These are phyloP conservation scores for Lasiodiplodia hormozganensis DNA, from an alignment of 2,329 filamentous ascomycete species.

Conservation along the genomic window DNA sequence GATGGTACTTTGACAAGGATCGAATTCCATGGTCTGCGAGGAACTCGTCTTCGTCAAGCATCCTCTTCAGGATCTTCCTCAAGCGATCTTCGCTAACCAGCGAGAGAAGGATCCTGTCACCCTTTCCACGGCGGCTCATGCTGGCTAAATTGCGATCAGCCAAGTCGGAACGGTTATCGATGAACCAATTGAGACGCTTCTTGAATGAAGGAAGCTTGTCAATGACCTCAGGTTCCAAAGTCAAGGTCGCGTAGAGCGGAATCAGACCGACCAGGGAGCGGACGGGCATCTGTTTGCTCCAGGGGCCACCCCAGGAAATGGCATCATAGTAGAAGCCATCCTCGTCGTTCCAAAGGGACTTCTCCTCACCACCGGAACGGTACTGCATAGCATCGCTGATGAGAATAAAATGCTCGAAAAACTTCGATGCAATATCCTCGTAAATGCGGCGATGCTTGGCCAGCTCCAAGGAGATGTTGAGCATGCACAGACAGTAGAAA, in stretches of 20 bases:
- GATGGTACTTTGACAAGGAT: conserved; percentile 89
- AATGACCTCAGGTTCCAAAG: conserved; percentile 90
- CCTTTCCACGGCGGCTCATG: conserved; percentile 88
- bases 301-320: conserved; percentile 93
- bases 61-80: conserved; percentile 84
- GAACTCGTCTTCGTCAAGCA: conserved; percentile 95
- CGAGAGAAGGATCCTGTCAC: conserved; percentile 83
- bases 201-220: conserved; percentile 93
- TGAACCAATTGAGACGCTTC: conserved; percentile 91
- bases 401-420: conserved; percentile 98
- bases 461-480: conserved; percentile 94
- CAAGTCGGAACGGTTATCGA: conserved; percentile 83
- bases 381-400: conserved; percentile 95
- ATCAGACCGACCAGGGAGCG: conserved; percentile 92
- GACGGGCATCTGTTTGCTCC: conserved; percentile 90
- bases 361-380: conserved; percentile 71
- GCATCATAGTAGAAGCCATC: conserved; percentile 99
- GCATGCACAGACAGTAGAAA: conserved; percentile 95
- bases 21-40: conserved; percentile 88
- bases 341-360: conserved; percentile 93
- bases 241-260: conserved; percentile 89
- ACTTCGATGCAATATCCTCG: conserved; percentile 96
- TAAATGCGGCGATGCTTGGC: conserved; percentile 95
- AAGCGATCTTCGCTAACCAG: conserved; percentile 94
- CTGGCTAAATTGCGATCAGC: conserved; percentile 94